Conservation (phyloP, 1,284 basidiomycete genomes). For the Ceratobasidium sp. region DNA sequence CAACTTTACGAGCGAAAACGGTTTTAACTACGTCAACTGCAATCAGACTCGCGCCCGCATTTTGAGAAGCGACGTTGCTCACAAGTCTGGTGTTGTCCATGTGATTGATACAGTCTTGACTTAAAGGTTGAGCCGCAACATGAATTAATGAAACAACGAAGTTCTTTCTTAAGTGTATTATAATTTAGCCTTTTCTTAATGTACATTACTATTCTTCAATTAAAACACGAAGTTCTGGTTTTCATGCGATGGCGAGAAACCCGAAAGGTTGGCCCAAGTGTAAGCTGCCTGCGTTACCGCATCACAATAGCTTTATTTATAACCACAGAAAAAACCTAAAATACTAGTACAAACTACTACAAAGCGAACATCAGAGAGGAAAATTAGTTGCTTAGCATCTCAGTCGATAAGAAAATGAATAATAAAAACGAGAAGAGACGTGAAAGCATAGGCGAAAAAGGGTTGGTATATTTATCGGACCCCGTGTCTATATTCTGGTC, state of each 20-base stretch:
- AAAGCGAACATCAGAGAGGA: neutral
- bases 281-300: neutral
- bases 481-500: neutral
- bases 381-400: neutral
- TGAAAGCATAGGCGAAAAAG: neutral
- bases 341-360: neutral
- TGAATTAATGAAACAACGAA: neutral
- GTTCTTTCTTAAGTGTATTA: neutral
- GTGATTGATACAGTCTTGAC: slow-evolving; percentile 59
- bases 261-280: too few species aligned
- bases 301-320: neutral
- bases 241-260: neutral
- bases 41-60: slow-evolving; percentile 58
- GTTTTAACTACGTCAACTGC: slow-evolving; percentile 57
- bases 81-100: slow-evolving; percentile 61
- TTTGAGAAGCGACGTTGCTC: slow-evolving; percentile 58
- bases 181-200: neutral
- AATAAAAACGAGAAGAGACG: neutral
- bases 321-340: neutral
- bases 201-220: neutral
- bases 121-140: neutral
- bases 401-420: neutral
- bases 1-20: slow-evolving; percentile 56
- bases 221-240: neutral
- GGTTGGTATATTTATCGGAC: neutral